A percentile compares a stretch with the other conserved stretches of the same genome.
These are phyloP conservation scores for Cutaneotrichosporon sp. DNA, from an alignment of 1,284 basidiomycete genomes.

Conservation along the genomic window DNA sequence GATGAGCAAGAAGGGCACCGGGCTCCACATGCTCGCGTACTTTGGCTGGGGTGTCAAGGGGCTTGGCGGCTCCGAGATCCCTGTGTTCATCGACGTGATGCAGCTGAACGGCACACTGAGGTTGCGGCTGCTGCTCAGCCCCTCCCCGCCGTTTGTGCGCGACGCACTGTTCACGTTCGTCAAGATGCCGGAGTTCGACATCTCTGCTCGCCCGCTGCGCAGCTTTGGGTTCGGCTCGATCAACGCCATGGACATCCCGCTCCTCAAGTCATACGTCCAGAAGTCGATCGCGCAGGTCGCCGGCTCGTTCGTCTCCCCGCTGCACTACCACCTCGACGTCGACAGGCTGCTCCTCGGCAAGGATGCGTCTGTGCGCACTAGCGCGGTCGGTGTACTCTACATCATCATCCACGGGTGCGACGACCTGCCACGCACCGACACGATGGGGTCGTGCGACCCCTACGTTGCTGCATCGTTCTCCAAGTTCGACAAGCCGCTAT, in stretches of 20 bases:
- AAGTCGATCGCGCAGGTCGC: conserved; percentile 50
- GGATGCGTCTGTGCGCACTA: conserved; percentile 41
- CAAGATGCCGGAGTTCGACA: conserved; percentile 51
- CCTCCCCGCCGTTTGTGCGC: conserved; percentile 52
- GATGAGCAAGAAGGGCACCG: conserved; percentile 39
- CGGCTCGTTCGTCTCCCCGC: conserved; percentile 47
- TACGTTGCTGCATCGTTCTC: conserved; percentile 48
- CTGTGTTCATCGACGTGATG: conserved; percentile 47
- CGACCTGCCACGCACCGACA: conserved; percentile 47
- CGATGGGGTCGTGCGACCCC: conserved; percentile 51
- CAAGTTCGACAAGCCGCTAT: conserved; percentile 52
- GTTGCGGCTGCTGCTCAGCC: conserved; percentile 47
- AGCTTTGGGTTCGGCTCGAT: conserved; percentile 36
- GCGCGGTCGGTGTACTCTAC: conserved; percentile 49
- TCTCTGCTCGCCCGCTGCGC: conserved; percentile 51
- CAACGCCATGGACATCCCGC: conserved; percentile 53
- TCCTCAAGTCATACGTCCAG: conserved; percentile 50
- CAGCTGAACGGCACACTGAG: conserved; percentile 39
- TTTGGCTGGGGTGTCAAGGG: conserved; percentile 53
- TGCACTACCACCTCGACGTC: conserved; percentile 50
- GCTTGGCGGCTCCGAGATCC: conserved; percentile 47
- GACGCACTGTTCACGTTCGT: conserved; percentile 50
- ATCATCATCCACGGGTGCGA: conserved; percentile 46
- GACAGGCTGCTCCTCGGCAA: conserved; percentile 51
- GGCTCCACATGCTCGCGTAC: conserved; percentile 49